These are phyloP conservation scores for Dittrichia graveolens DNA, from an alignment of 129 eudicot species.

Conservation along the genomic window DNA sequence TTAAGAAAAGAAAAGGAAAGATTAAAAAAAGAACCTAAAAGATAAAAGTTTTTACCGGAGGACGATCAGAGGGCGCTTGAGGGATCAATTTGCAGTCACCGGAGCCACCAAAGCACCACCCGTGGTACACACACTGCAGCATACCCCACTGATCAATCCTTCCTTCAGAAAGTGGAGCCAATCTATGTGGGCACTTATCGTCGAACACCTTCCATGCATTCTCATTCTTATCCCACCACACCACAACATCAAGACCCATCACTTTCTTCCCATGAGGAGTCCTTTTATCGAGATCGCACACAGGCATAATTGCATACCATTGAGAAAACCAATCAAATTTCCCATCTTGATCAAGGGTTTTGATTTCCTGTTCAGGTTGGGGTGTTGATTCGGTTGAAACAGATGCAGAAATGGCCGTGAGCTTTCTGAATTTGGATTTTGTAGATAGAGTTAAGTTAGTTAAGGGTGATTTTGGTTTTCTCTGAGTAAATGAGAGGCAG, in stretches of 20 bases:
- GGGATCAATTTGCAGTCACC: constrained; percentile 86
- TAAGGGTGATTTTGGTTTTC: constrained; percentile 24
- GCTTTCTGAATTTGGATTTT: constrained; percentile 37
- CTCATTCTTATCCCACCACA: constrained; percentile 85
- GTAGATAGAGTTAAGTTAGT: constrained; percentile 14
- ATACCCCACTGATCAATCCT: constrained; percentile 92
- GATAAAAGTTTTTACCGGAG: constrained; percentile 48
- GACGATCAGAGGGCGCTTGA: constrained; percentile 87
- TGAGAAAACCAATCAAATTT: constrained; percentile 74
- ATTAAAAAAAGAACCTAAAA: too few species aligned
- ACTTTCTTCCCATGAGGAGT: constrained; percentile 78
- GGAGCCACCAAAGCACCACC: constrained; percentile 86
- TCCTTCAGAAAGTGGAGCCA: constrained; percentile 87
- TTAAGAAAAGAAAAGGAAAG: too few species aligned
- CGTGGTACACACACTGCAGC: constrained; percentile 92
- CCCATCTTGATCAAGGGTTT: constrained; percentile 36
- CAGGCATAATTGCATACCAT: constrained; percentile 79
- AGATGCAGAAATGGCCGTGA: constrained; percentile 43
- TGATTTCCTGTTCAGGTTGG: constrained; percentile 37
- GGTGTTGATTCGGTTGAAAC: constrained; percentile 29
- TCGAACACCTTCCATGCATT: constrained; percentile 83
- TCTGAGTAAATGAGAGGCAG: constrained; percentile 12
- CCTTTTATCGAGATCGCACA: constrained; percentile 79
- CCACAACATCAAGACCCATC: constrained; percentile 75
- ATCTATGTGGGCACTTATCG: constrained; percentile 77